Base-by-base conservation (phyloP, 2,329 filamentous ascomycete genomes). In the Monosporascus sp. region DNA sequence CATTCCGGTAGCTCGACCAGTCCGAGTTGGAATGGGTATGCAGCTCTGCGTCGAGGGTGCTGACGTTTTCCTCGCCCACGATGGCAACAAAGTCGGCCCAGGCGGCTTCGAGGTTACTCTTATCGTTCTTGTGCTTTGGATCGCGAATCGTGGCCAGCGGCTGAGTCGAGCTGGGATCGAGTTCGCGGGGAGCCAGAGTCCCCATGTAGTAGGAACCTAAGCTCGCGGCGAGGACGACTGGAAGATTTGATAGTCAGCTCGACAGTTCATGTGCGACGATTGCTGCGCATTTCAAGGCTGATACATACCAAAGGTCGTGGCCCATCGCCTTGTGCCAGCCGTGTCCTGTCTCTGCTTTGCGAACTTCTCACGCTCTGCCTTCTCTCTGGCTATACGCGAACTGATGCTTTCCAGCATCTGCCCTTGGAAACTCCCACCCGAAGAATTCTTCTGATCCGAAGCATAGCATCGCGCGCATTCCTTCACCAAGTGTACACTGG, bases 41-140 rank as follows among this genome's bases (percentile, higher is more conserved):
- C 36, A 86, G 70, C 60, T 86, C 82, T 20, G 72, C 69, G 34
- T 79, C 73, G 7, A 77, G 52, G 16, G 85, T 88, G 68, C 81
- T 85, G 52, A 88, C 83, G 60, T 87, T 78, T 16, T 85, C 82
- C 65, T 79, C 76, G 59, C 85, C 85, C 3, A 88, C 78, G 48
- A 88, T 78, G 52, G 76, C 77, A 52, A 79, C 78, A 56, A 88
- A 86, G 69, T 88, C 85, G n/a, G 82, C 73, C 85, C 85, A 88
- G 3, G 85, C 83, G 26, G 85, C 83, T 71, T 87, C 82, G 63
- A 88, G 79, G 64, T 87, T 86, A 61, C 82, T 76, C 54, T 82
- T 77, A 57, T 79, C 79, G 51, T 76, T 76, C 61, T 85, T 81
- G 69, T 86, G 82, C 61, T 71, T 71, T 9, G 80, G 80, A n/a